These are phyloP conservation scores for Saccharum hybrid DNA, from an alignment of 202 grass and related monocot species.

Conservation along the genomic window DNA sequence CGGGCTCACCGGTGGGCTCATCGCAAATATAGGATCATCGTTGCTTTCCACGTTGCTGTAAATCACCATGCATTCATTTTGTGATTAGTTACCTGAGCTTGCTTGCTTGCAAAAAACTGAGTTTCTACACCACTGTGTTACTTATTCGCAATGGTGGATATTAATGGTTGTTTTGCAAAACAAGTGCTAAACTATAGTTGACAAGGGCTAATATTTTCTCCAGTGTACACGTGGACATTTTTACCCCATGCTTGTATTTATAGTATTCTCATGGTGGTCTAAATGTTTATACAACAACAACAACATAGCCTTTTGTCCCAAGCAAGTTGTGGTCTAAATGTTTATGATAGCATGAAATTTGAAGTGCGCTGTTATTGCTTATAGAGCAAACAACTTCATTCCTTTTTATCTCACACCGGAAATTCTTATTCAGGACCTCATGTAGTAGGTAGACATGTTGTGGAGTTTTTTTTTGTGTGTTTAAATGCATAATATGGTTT, in stretches of 20 bases:
- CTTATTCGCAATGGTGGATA: not conserved
- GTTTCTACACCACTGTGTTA: not conserved
- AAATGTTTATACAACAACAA: too few species aligned
- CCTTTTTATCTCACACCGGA: not conserved
- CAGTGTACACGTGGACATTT: not conserved
- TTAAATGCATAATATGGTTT: not conserved
- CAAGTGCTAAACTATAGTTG: not conserved
- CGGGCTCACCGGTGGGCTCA: too few species aligned
- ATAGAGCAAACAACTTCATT: slow-evolving; percentile 5
- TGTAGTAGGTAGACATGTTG: not conserved
- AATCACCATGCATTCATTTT: not conserved
- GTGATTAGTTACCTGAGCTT: not conserved
- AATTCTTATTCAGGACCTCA: not conserved
- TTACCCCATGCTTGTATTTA: too few species aligned
- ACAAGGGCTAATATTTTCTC: not conserved
- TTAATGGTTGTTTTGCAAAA: not conserved
- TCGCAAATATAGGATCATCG: too few species aligned
- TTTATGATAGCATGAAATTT: not conserved
- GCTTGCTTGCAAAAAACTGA: not conserved
- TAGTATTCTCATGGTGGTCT: not conserved
- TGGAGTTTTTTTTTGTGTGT: not conserved
- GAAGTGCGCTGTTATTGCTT: not conserved
- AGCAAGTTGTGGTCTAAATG: too few species aligned
- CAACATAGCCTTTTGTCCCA: too few species aligned
- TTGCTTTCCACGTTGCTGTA: not conserved